phyloP scores from a whole-genome alignment of 441 rosid species.

The Kokia cookei region DNA sequence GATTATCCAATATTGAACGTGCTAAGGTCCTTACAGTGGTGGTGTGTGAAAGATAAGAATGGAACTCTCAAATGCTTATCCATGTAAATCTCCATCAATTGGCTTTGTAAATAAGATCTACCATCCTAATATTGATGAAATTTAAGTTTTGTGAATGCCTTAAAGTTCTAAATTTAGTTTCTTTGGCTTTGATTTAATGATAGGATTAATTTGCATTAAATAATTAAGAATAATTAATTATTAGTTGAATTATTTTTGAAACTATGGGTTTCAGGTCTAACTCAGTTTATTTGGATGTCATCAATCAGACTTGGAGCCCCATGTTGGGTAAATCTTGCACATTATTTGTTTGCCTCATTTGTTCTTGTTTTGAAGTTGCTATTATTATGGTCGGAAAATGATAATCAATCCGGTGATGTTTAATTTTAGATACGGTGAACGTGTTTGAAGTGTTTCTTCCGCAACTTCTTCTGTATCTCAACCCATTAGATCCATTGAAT shows the following conservation, averaged over 20 bases:
- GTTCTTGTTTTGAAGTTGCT: not conserved
- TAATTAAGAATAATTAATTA: not conserved
- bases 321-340: conserved; percentile 63
- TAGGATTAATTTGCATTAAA: not conserved
- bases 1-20: conserved; percentile 5
- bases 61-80: conserved; percentile 41
- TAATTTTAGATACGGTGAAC: conserved; percentile 67
- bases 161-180: not conserved
- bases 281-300: conserved; percentile 90
- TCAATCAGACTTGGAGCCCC: conserved; percentile 97
- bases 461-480: conserved; percentile 88
- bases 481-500: conserved; percentile 85
- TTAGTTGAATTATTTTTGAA: not conserved
- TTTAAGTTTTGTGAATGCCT: conserved; percentile 29
- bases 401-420: not conserved
- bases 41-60: conserved; percentile 72
- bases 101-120: conserved; percentile 64
- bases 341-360: not conserved
- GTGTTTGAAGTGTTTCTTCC: conserved; percentile 96
- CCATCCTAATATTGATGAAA: conserved; percentile 73
- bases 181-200: conserved; percentile 3
- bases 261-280: conserved; percentile 65
- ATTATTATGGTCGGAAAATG: conserved; percentile 10
- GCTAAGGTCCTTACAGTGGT: conserved; percentile 52
- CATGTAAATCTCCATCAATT: conserved; percentile 40